Evolutionary conservation across 1,284 basidiomycete species (phyloP), one percentile per base, ranked within the genome.

Genomic region (Mycena sp.): DNA sequence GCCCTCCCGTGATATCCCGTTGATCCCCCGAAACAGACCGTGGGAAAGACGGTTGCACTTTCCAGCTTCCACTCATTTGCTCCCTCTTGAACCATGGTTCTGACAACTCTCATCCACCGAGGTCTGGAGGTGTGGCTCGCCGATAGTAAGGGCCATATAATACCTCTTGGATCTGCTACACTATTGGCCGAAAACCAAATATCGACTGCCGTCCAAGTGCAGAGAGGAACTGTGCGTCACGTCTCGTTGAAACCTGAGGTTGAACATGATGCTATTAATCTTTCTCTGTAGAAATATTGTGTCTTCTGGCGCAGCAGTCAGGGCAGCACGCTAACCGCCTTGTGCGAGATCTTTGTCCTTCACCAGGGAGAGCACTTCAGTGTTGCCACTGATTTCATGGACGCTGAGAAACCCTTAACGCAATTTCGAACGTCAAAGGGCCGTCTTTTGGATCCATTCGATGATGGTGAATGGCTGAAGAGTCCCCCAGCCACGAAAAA

Each of bases 321-420:
- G 10, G 58, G 58, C 21, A 52, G 43, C n/a, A 3, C 21, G 14
- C 50, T 46, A 28, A 60, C 58, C 26, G 35, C 23, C 4, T 60
- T 60, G 26, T 60, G 58, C 11, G 58, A 53, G 21, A 30, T 60
- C 14, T 60, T 60, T 26, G 14, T 46, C 3, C 43, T 25, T 23
- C 29, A 37, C n/a, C 12, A 21, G 46, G 38, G 23, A 10, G 21
- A 26, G 26, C 29, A 48, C 28, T 32, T 28, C 6, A 41, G 50
- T 2, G 21, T 51, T 21, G 41, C 40, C 3, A 60, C 37, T 10
- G 41, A 60, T 17, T 60, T 46, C 14, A 60, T 60, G 58, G 50
- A 60, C 26, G 40, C 48, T 26, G 26, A 30, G 6, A 60, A 53
- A 17, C 32, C 35, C 4, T 41, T 46, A 19, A 60, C 58, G 6